Percentiles rank a stretch among this genome's conserved stretches.
These are phyloP conservation scores for Lolium perenne DNA, from an alignment of 176 grass and related monocot genomes.

Conservation along the genomic window DNA sequence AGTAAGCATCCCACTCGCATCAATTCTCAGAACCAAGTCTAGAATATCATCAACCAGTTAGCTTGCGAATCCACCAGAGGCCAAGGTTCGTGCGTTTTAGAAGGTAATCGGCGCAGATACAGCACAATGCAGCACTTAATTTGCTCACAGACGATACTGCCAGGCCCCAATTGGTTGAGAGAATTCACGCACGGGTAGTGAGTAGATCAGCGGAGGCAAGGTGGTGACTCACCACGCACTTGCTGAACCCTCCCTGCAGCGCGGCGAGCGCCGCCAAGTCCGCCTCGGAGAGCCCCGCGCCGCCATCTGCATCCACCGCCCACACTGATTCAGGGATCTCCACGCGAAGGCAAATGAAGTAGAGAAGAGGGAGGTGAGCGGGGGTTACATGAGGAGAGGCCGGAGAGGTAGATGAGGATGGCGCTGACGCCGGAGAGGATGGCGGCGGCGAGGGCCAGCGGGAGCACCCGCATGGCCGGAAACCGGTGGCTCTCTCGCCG, in stretches of 20 bases:
- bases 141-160: background rate
- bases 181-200: background rate
- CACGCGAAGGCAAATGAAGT: background rate
- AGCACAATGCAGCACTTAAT: constrained; percentile 13
- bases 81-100: background rate
- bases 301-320: constrained; percentile 50
- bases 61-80: background rate
- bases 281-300: constrained; percentile 54
- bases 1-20: constrained; percentile 16
- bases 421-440: constrained; percentile 61
- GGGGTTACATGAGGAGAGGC: constrained; percentile 69
- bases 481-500: constrained; percentile 31
- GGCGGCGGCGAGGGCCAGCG: constrained; percentile 61
- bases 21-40: background rate
- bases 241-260: constrained; percentile 70
- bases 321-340: constrained; percentile 33
- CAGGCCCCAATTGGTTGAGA: background rate
- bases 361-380: background rate
- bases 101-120: background rate
- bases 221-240: constrained; percentile 76
- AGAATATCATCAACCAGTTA: background rate
- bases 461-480: constrained; percentile 68
- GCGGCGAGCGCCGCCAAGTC: constrained; percentile 62
- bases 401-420: constrained; percentile 82
- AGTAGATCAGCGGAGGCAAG: background rate